phyloP scores from a whole-genome alignment of 371 early-diverging fungal species.

The Mortierella sp. region DNA sequence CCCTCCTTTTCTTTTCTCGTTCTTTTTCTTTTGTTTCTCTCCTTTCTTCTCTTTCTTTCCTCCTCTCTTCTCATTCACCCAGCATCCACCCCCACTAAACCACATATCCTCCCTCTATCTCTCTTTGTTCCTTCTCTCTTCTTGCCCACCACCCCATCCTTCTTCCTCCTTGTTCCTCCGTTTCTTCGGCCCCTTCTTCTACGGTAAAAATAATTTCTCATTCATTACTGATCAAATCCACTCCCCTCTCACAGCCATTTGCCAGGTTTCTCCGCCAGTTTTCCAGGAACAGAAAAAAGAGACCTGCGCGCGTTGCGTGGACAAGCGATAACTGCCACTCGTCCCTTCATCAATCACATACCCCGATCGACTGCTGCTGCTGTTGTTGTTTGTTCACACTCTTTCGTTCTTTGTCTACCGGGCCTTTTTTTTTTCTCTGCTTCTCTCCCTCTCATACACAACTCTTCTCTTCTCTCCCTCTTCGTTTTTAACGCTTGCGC shows the following conservation, averaged over 20 bases:
- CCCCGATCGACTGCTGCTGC: background rate
- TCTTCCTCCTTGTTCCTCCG: background rate
- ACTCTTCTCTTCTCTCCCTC: too few relatives aligned
- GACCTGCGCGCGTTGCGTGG: too few relatives aligned
- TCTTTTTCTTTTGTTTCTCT: background rate
- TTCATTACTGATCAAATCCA: background rate
- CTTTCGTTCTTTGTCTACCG: background rate
- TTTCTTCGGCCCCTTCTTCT: background rate
- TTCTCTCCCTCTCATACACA: background rate
- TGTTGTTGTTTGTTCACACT: background rate
- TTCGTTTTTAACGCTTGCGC: background rate
- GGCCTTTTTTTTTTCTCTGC: background rate
- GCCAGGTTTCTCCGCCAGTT: slow-evolving; percentile 7
- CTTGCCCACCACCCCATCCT: background rate
- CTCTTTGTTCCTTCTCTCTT: too few relatives aligned
- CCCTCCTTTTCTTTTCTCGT: background rate
- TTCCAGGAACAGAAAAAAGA: slow-evolving; percentile 5
- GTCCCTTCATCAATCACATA: background rate
- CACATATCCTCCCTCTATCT: too few relatives aligned
- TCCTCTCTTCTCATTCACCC: background rate
- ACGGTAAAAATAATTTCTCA: slow-evolving; percentile 2
- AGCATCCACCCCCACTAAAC: too few relatives aligned
- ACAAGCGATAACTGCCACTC: background rate
- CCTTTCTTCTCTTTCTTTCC: background rate
- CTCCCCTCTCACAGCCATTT: background rate